Conservation (phyloP, 352 stramenopile species). For the Globisporangium viniferum region DNA sequence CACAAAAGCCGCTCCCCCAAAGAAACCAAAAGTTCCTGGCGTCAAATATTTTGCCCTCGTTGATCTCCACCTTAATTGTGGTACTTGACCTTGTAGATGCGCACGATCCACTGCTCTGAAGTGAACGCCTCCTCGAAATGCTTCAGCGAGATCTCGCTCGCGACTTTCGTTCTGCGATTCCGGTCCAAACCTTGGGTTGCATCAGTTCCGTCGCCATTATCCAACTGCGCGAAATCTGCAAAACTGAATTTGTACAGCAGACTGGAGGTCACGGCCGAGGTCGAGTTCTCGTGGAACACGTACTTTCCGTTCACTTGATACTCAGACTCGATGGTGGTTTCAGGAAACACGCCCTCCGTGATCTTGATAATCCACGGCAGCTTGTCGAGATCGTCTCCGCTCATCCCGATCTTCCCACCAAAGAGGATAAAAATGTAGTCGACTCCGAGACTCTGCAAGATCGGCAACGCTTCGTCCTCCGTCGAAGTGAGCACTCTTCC, state of each 20-base stretch:
- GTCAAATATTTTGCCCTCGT: background rate
- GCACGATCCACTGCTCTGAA: constrained; percentile 91
- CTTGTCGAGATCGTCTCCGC: constrained; percentile 92
- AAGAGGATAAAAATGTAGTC: constrained; percentile 84
- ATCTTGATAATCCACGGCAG: constrained; percentile 93
- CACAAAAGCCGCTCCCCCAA: no score
- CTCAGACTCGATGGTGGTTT: constrained; percentile 82
- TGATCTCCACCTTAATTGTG: background rate
- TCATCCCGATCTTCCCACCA: constrained; percentile 60
- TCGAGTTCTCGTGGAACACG: constrained; percentile 67
- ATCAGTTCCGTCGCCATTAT: constrained; percentile 22
- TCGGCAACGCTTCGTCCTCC: constrained; percentile 67
- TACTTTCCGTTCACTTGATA: constrained; percentile 71
- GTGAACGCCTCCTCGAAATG: constrained; percentile 92
- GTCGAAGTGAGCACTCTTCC: constrained; percentile 73
- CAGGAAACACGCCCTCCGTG: constrained; percentile 79
- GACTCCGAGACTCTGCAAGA: constrained; percentile 71
- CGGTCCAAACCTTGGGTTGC: constrained; percentile 62
- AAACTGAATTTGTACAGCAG: constrained; percentile 93
- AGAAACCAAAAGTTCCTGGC: background rate
- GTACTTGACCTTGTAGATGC: constrained; percentile 83
- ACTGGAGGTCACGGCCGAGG: constrained; percentile 79
- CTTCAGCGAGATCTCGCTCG: constrained; percentile 64
- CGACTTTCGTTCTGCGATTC: constrained; percentile 54
- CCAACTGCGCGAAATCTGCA: constrained; percentile 59